Percentiles rank a stretch among this genome's conserved stretches.
Evolutionary conservation across 768 basidiomycete genomes (phyloP).

Genomic region (Phlebiopsis flavidoalba): DNA sequence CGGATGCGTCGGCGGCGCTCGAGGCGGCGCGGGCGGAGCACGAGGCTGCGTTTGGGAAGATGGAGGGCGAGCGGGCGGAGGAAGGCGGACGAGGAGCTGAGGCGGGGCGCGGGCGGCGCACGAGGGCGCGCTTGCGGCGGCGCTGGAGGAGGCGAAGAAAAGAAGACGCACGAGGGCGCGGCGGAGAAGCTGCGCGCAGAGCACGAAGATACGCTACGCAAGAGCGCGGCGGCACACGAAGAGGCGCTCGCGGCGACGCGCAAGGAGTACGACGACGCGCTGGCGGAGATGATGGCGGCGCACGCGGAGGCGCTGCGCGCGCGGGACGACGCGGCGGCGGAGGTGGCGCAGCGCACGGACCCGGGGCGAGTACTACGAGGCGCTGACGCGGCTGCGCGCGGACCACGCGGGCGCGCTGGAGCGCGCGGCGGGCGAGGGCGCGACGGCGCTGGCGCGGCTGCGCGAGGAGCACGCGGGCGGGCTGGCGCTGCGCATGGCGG

Average conservation of each 20-base stretch:
- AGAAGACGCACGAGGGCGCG: slow-evolving; percentile 37
- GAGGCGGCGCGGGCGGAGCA: slow-evolving; percentile 47
- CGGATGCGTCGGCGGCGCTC: slow-evolving; percentile 23
- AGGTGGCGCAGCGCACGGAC: slow-evolving; percentile 51
- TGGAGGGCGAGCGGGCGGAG: slow-evolving; percentile 33
- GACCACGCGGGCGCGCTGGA: slow-evolving; percentile 67
- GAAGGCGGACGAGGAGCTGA: slow-evolving; percentile 48
- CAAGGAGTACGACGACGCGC: slow-evolving; percentile 48
- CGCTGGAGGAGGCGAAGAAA: slow-evolving; percentile 39
- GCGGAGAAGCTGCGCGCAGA: slow-evolving; percentile 35
- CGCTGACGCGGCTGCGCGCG: slow-evolving; percentile 66
- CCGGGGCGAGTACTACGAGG: slow-evolving; percentile 80
- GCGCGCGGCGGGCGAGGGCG: slow-evolving; percentile 53
- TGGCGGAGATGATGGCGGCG: slow-evolving; percentile 44
- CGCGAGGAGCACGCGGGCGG: slow-evolving; percentile 72
- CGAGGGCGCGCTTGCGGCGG: slow-evolving; percentile 33
- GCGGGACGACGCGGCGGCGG: slow-evolving; percentile 55
- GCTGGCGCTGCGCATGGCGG: slow-evolving; percentile 65
- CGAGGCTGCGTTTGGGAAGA: slow-evolving; percentile 52
- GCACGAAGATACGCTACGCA: slow-evolving; percentile 49
- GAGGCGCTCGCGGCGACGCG: slow-evolving; percentile 40
- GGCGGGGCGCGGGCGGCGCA: slow-evolving; percentile 48
- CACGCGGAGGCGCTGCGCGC: slow-evolving; percentile 53
- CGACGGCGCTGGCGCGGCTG: slow-evolving; percentile 62
- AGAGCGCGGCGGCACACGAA: slow-evolving; percentile 48